A percentile compares a stretch with the other conserved stretches of the same genome.
phyloP scores from a whole-genome alignment of 306 rosid species.

The Prunus armeniaca region DNA sequence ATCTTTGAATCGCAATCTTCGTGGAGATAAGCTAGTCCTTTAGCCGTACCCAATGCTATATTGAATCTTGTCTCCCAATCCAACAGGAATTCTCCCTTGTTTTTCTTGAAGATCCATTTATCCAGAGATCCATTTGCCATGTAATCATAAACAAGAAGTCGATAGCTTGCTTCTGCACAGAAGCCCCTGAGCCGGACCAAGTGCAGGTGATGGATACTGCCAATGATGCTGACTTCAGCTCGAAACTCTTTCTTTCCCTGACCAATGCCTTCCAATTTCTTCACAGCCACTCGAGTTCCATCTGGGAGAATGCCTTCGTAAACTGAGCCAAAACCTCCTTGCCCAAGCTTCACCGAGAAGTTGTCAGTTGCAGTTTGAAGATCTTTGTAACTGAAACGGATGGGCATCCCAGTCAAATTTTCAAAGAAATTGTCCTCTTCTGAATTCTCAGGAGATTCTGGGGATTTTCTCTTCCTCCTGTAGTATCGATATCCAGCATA shows the following conservation, averaged over 20 bases:
- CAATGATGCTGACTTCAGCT: conserved; percentile 94
- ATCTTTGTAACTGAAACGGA: conserved; percentile 68
- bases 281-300: conserved; percentile 82
- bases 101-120: conserved; percentile 75
- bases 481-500: conserved; percentile 46
- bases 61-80: conserved; percentile 78
- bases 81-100: conserved; percentile 44
- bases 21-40: conserved; percentile 84
- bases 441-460: conserved; percentile 52
- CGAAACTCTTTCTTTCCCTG: conserved; percentile 96
- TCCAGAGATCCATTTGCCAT: conserved; percentile 89
- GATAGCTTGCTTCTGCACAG: conserved; percentile 77
- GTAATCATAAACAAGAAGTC: conserved; percentile 82
- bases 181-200: conserved; percentile 78
- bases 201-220: conserved; percentile 89
- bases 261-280: conserved; percentile 80
- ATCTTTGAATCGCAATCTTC: conserved; percentile 90
- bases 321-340: conserved; percentile 93
- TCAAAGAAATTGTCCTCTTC: conserved; percentile 89
- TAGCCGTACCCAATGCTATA: conserved; percentile 87
- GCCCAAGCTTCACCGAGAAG: conserved; percentile 81
- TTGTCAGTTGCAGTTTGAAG: conserved; percentile 75
- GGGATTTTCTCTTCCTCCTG: conserved; percentile 39
- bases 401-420: conserved; percentile 65
- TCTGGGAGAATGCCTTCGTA: conserved; percentile 69